Base-by-base conservation (phyloP, 164 flowering plant genomes). In the Kingdonia uniflora region DNA sequence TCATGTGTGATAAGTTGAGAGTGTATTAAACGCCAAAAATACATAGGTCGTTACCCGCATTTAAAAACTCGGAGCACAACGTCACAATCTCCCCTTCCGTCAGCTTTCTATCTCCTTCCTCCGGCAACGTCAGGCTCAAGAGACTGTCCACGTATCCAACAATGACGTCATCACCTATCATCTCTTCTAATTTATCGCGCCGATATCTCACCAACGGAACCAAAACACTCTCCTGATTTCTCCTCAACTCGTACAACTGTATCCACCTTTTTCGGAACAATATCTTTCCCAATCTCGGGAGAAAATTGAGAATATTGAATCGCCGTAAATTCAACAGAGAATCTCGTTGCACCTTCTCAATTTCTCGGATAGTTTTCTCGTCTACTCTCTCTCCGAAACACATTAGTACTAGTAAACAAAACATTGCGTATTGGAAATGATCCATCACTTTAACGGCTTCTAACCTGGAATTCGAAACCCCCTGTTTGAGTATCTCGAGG, bases 41-140 rank as follows among this genome's bases (percentile, higher is more conserved):
- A n/a, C n/a, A n/a, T n/a, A n/a, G n/a, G 55, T 70, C 72, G 0
- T 61, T 72, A 14, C 80, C 80, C 0, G 47, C 76, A 10, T 41
- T 56, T 11, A 75, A 26, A 33, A 75, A 62, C 62, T 75, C 76
- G 1, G 63, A 62, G 57, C 73, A 65, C 16, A 75, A 33, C 24
- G 42, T 64, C 42, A 67, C 62, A 14, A 74, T 61, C 51, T 72
- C 77, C 1, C 11, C 60, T 8, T 74, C 77, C 0, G 40, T 57
- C 5, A 74, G 61, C 38, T 59, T 65, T 23, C 72, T 59, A 7
- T 64, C 66, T 1, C 65, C 65, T n/a, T 52, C 61, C 1, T 63
- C 64, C 2, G 75, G 79, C 14, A 74, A 19, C 17, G 61, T 41
- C 0, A 77, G 55, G 6, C 48, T 49, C 15, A 66, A 15, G 13